A percentile compares a stretch with the other conserved stretches of the same genome.
These are phyloP conservation scores for Albifimbria verrucaria DNA, from an alignment of 2,329 filamentous ascomycete species.

Conservation along the genomic window DNA sequence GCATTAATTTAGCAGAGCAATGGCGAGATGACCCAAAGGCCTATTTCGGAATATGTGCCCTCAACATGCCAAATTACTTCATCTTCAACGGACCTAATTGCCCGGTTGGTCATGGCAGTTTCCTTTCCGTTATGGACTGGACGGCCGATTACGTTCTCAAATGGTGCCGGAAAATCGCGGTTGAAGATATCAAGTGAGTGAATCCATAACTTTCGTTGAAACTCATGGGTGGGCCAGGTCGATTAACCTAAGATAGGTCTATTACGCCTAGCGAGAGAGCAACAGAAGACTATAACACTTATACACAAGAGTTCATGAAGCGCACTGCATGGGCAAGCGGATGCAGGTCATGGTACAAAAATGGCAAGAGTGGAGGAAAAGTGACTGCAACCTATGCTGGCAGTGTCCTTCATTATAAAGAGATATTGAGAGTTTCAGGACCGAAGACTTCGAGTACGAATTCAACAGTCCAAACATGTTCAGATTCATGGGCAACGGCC, in stretches of 20 bases:
- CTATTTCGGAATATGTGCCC: slow-evolving; percentile 7
- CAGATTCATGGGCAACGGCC: background rate
- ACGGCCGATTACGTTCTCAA: background rate
- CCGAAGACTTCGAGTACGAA: background rate
- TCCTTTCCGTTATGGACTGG: background rate
- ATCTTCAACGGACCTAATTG: slow-evolving; percentile 6
- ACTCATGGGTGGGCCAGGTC: no score
- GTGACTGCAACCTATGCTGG: background rate
- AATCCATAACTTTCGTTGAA: background rate
- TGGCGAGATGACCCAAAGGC: slow-evolving; percentile 7
- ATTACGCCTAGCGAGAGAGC: no score
- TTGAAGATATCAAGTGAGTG: background rate
- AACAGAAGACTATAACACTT: slow-evolving; percentile 9
- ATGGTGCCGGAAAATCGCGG: background rate
- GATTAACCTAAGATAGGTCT: no score
- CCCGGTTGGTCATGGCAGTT: slow-evolving; percentile 3
- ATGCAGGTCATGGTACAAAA: background rate
- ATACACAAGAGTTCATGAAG: slow-evolving; percentile 6
- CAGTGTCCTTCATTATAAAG: background rate
- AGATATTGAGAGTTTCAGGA: background rate
- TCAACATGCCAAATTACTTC: slow-evolving; percentile 6
- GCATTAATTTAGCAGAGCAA: background rate
- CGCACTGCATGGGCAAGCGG: slow-evolving; percentile 7
- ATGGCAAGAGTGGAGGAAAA: background rate
- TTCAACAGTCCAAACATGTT: background rate